Evolutionary conservation across 2,329 filamentous ascomycete genomes (phyloP).

Genomic region (Periconia digitata): DNA sequence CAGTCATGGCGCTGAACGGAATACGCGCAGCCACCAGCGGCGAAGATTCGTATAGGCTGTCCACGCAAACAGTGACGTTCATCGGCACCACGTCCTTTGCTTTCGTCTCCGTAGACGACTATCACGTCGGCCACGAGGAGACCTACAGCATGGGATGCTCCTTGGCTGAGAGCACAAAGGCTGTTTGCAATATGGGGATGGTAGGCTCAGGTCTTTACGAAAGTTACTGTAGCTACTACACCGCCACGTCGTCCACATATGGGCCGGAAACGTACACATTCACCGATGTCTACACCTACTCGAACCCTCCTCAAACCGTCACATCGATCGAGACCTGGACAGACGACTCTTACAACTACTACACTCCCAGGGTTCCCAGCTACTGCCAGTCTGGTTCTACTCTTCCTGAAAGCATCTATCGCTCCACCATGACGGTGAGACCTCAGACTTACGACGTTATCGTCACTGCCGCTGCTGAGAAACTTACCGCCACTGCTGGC

Average conservation of each 20-base stretch:
- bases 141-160: constrained; percentile 8
- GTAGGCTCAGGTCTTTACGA: not conserved
- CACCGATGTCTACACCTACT: constrained; percentile 1
- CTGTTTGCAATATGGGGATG: not conserved
- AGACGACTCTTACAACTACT: not conserved
- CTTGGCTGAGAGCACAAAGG: not conserved
- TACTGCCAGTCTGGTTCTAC: constrained; percentile 11
- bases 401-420: constrained; percentile 9
- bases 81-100: constrained; percentile 7
- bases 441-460: constrained; percentile 22
- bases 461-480: constrained; percentile 32
- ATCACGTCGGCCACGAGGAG: not conserved
- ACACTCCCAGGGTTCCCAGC: not conserved
- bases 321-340: constrained; percentile 6
- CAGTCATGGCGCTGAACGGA: constrained; percentile 17
- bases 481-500: constrained; percentile 24
- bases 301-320: constrained; percentile 2
- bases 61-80: constrained; percentile 11
- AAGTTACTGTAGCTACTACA: not conserved
- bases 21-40: constrained; percentile 1
- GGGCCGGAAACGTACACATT: not conserved
- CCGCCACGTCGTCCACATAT: not conserved
- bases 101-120: not conserved
- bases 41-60: not conserved
- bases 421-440: constrained; percentile 12